Base-by-base conservation (phyloP, 2,329 filamentous ascomycete species). In the Fusarium caatingaense region DNA sequence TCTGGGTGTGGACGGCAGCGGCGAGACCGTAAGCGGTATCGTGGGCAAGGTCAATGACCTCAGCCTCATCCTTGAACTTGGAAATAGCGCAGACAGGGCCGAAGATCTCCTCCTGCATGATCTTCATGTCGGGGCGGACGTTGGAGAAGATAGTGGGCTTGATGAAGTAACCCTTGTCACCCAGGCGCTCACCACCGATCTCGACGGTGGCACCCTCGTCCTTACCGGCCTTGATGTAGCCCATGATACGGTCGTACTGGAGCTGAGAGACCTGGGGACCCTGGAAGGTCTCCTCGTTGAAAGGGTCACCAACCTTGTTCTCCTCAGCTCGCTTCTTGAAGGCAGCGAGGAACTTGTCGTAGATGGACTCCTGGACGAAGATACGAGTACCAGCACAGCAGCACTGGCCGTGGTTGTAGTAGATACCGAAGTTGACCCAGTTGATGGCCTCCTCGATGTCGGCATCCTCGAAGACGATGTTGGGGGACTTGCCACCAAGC, bases 51-150 rank as follows among this genome's bases (percentile, higher is more conserved):
- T 86, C 83, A 81, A 97, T 89, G 68, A 89, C 92, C 60, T 97
- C 93, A 41, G 91, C 91, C 83, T 93, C 91, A 73, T 87, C 89
- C 85, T 91, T 91, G 87, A 97, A 97, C 85, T 95, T 97, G 84
- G 91, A 87, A 74, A 97, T 91, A 76, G 91, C 87, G 84, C 90
- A 92, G 70, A 97, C 93, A 63, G 93, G 93, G 71, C 93, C 93
- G 79, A 97, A 97, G 80, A 97, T 96, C 84, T 97, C 93, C 84
- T 97, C 93, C 81, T 93, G 88, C 84, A 94, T 90, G 77, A 97
- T 96, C 88, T 93, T 94, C 92, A 96, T 97, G 81, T 95, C 88
- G 72, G 89, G 83, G 51, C 84, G 88, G 72, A 96, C 93, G 77
- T 93, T 90, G 81, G 88, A 90, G 87, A 97, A 97, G 84, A 97